phyloP scores from a whole-genome alignment of 768 basidiomycete species.

The Tulasnella sp. region DNA sequence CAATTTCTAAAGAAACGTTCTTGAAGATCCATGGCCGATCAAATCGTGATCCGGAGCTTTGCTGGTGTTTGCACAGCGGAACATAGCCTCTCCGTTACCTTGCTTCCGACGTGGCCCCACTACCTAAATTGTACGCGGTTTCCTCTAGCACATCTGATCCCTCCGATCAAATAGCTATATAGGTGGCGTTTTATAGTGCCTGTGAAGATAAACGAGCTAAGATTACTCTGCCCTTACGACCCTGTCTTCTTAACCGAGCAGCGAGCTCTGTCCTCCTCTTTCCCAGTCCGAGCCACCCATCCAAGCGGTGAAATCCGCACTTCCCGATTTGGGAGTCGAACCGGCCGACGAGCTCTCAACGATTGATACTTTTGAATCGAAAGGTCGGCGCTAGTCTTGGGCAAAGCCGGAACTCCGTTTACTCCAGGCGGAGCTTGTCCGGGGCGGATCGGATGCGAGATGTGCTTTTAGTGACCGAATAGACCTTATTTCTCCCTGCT shows the following conservation, averaged over 20 bases:
- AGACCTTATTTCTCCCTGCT: slow-evolving; percentile 23
- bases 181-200: too few species aligned
- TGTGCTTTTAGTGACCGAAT: slow-evolving; percentile 29
- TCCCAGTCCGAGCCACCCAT: neutral
- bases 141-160: too few species aligned
- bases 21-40: too few species aligned
- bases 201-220: too few species aligned
- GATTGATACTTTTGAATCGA: neutral
- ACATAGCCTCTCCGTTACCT: too few species aligned
- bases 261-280: neutral
- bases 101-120: too few species aligned
- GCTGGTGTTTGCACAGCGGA: too few species aligned
- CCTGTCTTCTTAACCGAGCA: neutral
- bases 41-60: too few species aligned
- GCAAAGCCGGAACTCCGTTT: slow-evolving; percentile 24
- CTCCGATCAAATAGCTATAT: too few species aligned
- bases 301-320: slow-evolving; percentile 5
- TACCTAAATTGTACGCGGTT: too few species aligned
- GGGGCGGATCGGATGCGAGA: slow-evolving; percentile 9
- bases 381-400: neutral
- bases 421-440: neutral
- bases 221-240: too few species aligned
- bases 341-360: neutral
- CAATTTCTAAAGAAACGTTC: too few species aligned
- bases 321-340: neutral